Conservation (phyloP, 2,329 filamentous ascomycete genomes). For the Penicillium sp. region DNA sequence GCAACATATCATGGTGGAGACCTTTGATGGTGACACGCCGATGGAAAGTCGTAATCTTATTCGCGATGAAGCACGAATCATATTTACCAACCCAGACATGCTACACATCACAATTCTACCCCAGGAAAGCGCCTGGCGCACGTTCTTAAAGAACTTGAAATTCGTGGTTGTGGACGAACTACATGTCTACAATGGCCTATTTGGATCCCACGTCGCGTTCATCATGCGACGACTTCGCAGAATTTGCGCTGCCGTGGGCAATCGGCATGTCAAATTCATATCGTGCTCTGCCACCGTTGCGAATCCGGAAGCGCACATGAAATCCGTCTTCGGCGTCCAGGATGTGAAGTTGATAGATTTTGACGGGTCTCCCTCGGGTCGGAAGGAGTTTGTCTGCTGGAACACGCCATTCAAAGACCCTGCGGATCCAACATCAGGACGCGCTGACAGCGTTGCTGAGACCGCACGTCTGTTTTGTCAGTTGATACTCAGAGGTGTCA, state of each 20-base stretch:
- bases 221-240: constrained; percentile 88
- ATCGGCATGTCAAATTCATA: constrained; percentile 81
- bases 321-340: constrained; percentile 86
- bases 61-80: constrained; percentile 83
- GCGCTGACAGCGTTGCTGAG: constrained; percentile 79
- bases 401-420: constrained; percentile 95
- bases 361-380: constrained; percentile 87
- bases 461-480: constrained; percentile 90
- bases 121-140: constrained; percentile 85
- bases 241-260: constrained; percentile 87
- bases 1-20: constrained; percentile 77
- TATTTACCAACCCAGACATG: constrained; percentile 99
- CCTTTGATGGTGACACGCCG: constrained; percentile 92
- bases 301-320: constrained; percentile 89
- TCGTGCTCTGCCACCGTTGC: constrained; percentile 96
- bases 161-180: constrained; percentile 91
- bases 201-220: constrained; percentile 90
- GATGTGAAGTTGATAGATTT: constrained; percentile 80
- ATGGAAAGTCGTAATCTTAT: constrained; percentile 77
- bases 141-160: constrained; percentile 82
- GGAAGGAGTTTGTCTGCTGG: constrained; percentile 97
- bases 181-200: constrained; percentile 93
- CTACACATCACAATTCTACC: constrained; percentile 91
- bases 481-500: constrained; percentile 80
- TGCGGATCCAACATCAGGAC: constrained; percentile 78